Evolutionary conservation across 208 protist genomes (phyloP).

Genomic region (Leptomonas seymouri): DNA sequence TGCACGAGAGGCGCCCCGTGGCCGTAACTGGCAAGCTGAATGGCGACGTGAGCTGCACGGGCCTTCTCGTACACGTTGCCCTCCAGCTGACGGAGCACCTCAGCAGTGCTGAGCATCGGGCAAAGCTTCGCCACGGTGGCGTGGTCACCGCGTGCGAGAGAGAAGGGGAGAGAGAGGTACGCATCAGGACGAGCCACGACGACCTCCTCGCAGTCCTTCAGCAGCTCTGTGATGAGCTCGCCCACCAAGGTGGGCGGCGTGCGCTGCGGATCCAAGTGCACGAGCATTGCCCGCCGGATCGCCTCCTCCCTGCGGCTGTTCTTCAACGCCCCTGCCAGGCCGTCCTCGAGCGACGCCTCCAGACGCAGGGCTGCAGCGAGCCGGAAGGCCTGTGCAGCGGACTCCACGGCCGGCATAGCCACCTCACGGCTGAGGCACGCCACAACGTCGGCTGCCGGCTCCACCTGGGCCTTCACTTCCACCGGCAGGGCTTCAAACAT

Average conservation of each 20-base stretch:
- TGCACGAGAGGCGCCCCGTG: conserved; percentile 57
- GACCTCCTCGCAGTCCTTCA: conserved; percentile 77
- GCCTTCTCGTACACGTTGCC: conserved; percentile 43
- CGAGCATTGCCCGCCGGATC: conserved; percentile 70
- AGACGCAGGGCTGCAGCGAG: conserved; percentile 51
- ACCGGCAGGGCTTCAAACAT: conserved; percentile 47
- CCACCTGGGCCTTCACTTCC: conserved; percentile 1
- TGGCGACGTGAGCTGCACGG: conserved; percentile 58
- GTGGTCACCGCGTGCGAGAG: conserved; percentile 19
- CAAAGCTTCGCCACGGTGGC: conserved; percentile 30
- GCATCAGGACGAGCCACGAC: conserved; percentile 83
- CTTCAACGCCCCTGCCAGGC: conserved; percentile 56
- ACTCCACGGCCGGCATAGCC: conserved; percentile 60
- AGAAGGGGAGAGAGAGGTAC: conserved; percentile 73
- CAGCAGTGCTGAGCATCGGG: conserved; percentile 51
- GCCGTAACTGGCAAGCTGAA: conserved; percentile 52
- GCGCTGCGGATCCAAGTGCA: conserved; percentile 48
- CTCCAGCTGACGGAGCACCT: conserved; percentile 68
- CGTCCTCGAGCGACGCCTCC: conserved; percentile 52
- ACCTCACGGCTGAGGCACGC: conserved; percentile 67
- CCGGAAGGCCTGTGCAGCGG: conserved; percentile 59
- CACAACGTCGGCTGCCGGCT: conserved; percentile 32
- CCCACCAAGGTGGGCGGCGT: conserved; percentile 41
- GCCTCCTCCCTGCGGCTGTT: conserved; percentile 54
- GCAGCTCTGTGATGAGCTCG: conserved; percentile 47